Conservation (phyloP, 73 alveolate species). For the Halteria grandinella region DNA sequence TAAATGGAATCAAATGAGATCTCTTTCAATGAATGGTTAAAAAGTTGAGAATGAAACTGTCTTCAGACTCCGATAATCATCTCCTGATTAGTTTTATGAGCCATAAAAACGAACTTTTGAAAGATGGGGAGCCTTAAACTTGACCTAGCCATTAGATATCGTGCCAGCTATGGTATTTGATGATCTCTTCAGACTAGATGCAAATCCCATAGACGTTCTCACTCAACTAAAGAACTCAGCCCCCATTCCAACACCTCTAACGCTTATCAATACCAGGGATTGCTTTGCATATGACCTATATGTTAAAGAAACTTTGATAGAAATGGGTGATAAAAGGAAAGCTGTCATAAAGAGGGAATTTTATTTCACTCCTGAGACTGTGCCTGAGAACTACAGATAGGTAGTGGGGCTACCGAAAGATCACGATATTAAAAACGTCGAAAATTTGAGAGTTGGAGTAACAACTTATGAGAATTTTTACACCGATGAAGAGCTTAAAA, state of each 20-base stretch:
- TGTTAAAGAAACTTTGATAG: constrained; percentile 46
- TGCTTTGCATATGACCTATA: constrained; percentile 82
- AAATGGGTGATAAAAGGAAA: constrained; percentile 20
- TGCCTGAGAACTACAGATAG: constrained; percentile 72
- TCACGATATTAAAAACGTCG: not conserved
- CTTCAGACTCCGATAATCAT: no score
- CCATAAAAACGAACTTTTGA: no score
- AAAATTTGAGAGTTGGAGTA: constrained; percentile 66
- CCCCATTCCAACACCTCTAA: constrained; percentile 68
- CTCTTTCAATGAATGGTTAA: not conserved
- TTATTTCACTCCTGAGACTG: constrained; percentile 64
- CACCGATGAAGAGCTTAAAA: constrained; percentile 72
- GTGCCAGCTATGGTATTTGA: not conserved
- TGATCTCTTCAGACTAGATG: not conserved
- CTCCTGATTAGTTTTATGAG: no score
- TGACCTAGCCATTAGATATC: not conserved
- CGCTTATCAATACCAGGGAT: constrained; percentile 82
- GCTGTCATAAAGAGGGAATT: constrained; percentile 63
- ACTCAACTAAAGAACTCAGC: constrained; percentile 31
- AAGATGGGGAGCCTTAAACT: not conserved
- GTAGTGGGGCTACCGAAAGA: constrained; percentile 47
- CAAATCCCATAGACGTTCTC: constrained; percentile 36
- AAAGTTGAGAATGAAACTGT: not conserved
- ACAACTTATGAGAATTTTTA: constrained; percentile 74
- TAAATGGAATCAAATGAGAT: constrained; percentile 44